A percentile compares a stretch with the other conserved stretches of the same genome.
Evolutionary conservation across 768 basidiomycete species (phyloP).

Genomic region (Mycena olivaceomarginata): DNA sequence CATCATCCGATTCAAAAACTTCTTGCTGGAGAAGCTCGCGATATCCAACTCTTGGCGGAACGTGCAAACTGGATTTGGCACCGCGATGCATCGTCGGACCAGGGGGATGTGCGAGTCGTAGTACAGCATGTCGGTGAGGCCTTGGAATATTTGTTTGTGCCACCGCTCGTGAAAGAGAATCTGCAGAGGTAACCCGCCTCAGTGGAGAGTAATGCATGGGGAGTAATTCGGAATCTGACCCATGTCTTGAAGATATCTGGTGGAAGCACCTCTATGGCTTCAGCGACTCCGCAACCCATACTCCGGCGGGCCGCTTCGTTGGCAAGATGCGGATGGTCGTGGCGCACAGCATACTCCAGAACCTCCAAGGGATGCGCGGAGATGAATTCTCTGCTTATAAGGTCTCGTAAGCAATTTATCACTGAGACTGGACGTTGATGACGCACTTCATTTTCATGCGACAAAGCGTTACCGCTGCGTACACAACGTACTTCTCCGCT

Average conservation of each 20-base stretch:
- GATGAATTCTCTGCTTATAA: background rate
- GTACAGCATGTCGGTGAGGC: too few species aligned
- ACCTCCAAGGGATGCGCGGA: slow-evolving; percentile 3
- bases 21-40: too few species aligned
- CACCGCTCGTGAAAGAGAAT: too few species aligned
- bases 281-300: background rate
- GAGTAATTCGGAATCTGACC: background rate
- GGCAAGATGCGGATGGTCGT: background rate
- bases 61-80: too few species aligned
- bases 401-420: background rate
- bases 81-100: too few species aligned
- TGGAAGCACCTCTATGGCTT: background rate
- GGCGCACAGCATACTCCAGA: background rate
- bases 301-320: background rate
- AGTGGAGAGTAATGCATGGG: too few species aligned
- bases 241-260: slow-evolving; percentile 2
- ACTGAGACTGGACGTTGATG: background rate
- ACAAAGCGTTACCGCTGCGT: background rate
- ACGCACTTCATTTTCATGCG: background rate
- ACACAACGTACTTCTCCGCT: slow-evolving; percentile 4
- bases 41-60: too few species aligned
- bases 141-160: too few species aligned
- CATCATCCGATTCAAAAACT: too few species aligned
- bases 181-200: too few species aligned
- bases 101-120: too few species aligned